phyloP scores from a whole-genome alignment of 2,329 filamentous ascomycete genomes.

The Fusarium sp. region DNA sequence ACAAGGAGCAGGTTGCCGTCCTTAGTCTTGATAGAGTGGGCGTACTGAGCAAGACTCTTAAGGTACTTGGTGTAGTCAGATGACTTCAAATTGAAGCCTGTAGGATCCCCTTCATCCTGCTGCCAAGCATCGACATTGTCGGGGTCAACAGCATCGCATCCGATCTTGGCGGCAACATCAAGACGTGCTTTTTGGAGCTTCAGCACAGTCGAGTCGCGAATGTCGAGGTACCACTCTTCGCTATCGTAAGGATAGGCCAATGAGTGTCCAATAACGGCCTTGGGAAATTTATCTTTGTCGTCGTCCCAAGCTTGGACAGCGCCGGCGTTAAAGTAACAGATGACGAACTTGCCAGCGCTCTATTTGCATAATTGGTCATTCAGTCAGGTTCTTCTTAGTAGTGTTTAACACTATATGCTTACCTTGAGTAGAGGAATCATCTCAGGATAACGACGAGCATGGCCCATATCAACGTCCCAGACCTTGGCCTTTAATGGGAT shows the following conservation, averaged over 20 bases:
- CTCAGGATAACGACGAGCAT: constrained; percentile 44
- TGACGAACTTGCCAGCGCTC: constrained; percentile 50
- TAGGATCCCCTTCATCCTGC: constrained; percentile 45
- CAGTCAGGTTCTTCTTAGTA: background rate
- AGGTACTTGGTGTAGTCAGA: constrained; percentile 51
- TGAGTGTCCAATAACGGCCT: constrained; percentile 43
- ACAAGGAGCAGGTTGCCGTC: constrained; percentile 47
- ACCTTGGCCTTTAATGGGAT: constrained; percentile 48
- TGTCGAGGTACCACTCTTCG: constrained; percentile 51
- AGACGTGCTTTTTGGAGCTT: constrained; percentile 52
- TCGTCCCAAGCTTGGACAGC: constrained; percentile 51
- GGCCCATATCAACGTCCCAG: constrained; percentile 52
- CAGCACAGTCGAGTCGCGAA: constrained; percentile 46
- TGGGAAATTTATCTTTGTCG: constrained; percentile 47
- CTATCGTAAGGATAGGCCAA: constrained; percentile 46
- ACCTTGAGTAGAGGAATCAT: constrained; percentile 52
- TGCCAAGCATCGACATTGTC: constrained; percentile 54
- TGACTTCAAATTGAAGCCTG: constrained; percentile 49
- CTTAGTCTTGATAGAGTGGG: constrained; percentile 49
- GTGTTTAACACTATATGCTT: background rate
- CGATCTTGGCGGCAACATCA: constrained; percentile 46
- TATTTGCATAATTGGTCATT: constrained; percentile 4
- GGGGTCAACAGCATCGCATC: constrained; percentile 54
- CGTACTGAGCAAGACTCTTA: constrained; percentile 48
- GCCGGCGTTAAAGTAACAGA: constrained; percentile 55